Evolutionary conservation across 495 filamentous ascomycete genomes (phyloP), one percentile per base, ranked within the genome.

Genomic region (Mytilinidion resinicola): DNA sequence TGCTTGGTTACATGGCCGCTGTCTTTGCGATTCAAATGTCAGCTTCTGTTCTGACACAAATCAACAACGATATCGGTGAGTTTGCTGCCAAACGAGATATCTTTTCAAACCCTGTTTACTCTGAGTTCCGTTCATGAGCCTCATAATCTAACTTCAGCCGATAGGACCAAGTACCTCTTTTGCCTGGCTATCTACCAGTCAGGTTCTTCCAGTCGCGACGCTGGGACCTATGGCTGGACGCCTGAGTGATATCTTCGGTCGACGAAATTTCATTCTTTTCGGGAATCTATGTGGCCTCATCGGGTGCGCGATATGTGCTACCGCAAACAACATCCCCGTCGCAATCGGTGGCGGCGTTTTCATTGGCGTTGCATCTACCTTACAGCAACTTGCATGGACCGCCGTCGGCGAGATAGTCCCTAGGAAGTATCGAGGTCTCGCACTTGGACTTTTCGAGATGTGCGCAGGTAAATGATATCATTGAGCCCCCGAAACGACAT

Each of bases 171-270:
- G 25, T 53, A 53, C 51, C 35, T 14, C 51, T 1, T 21, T 38
- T 38, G 51, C 17, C 3, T 53, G 51, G 39, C 39, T 39, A 5
- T 19, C n/a, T 10, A 19, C 17, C 51, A 38, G 15, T 14, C 35
- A 53, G 12, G 25, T 21, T 53, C n/a, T 39, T n/a, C 15, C 51
- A 19, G 51, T 53, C 12, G 15, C 20, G 35, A 5, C 43, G 2
- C 51, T 34, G 3, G 15, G 17, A 4, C 39, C 39, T 42, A 12
- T 42, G 39, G 15, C 41, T 30, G 53, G 53, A 11, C 10, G 53
- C 1, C n/a, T 56, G 19, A 55, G 44, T 15, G 53, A 56, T 51
- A 56, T 56, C 53, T 49, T 56, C 41, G 53, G 53, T 48, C 53
- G 53, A 11, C 11, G 39, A n/a, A 20, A 48, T 14, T 56, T 56